Evolutionary conservation across 2,329 filamentous ascomycete species (phyloP).

Genomic region (Xylaria sp.): DNA sequence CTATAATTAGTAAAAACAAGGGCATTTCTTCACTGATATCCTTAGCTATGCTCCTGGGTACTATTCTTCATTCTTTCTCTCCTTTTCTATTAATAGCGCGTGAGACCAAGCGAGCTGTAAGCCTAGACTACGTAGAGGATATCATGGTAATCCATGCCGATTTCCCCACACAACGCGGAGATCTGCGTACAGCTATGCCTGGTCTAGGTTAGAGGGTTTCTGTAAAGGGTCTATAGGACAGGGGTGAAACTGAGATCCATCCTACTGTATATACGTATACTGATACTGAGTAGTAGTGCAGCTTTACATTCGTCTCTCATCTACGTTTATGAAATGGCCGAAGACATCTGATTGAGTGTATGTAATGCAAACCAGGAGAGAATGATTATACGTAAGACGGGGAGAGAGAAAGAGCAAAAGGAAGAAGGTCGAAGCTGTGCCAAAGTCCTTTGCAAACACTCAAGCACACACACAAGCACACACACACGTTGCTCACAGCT

Average conservation of each 20-base stretch:
- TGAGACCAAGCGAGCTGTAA: neutral
- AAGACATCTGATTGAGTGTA: neutral
- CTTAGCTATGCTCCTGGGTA: neutral
- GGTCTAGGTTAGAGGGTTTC: neutral
- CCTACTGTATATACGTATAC: no score
- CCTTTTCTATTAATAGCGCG: neutral
- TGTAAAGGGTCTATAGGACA: slow-evolving; percentile 1
- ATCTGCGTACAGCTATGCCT: neutral
- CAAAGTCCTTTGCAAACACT: no score
- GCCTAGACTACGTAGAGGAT: neutral
- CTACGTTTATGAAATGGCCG: neutral
- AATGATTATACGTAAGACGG: slow-evolving; percentile 12
- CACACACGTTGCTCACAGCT: neutral
- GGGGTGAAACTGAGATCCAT: neutral
- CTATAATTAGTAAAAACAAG: neutral
- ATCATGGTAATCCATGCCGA: neutral
- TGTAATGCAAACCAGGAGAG: slow-evolving; percentile 5
- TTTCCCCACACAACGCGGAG: slow-evolving; percentile 7
- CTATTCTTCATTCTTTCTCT: neutral
- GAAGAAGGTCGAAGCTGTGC: slow-evolving; percentile 8
- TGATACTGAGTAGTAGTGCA: no score
- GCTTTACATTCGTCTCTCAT: slow-evolving; percentile 3
- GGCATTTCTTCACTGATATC: no score
- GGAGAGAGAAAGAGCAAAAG: slow-evolving; percentile 7
- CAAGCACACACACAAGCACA: neutral